A percentile compares a stretch with the other conserved stretches of the same genome.
These are phyloP conservation scores for Yueomyces sinensis DNA, from an alignment of 805 yeast species.

Conservation along the genomic window DNA sequence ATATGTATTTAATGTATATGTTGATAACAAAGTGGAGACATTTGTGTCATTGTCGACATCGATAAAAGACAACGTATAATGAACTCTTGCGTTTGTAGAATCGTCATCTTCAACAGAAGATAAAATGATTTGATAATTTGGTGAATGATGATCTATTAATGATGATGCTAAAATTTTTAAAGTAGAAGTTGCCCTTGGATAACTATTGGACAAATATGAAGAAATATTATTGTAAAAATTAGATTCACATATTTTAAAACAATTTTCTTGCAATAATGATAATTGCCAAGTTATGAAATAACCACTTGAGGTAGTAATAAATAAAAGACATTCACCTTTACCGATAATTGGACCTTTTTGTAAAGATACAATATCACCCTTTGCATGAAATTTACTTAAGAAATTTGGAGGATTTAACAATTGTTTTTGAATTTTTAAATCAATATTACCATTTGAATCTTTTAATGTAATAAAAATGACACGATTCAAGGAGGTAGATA, in stretches of 20 bases:
- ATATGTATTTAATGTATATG: slow-evolving; percentile 49
- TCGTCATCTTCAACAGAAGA: slow-evolving; percentile 29
- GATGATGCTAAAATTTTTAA: slow-evolving; percentile 51
- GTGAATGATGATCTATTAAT: slow-evolving; percentile 28
- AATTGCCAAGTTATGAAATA: slow-evolving; percentile 36
- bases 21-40: slow-evolving; percentile 44
- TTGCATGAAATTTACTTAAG: slow-evolving; percentile 14
- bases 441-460: slow-evolving; percentile 56
- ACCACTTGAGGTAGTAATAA: slow-evolving; percentile 31
- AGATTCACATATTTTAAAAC: slow-evolving; percentile 26
- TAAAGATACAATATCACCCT: slow-evolving; percentile 41
- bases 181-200: slow-evolving; percentile 39
- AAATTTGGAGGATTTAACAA: slow-evolving; percentile 24
- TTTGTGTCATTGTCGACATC: slow-evolving; percentile 32
- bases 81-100: slow-evolving; percentile 13
- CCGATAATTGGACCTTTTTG: slow-evolving; percentile 39
- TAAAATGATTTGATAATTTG: slow-evolving; percentile 35
- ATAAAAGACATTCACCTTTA: slow-evolving; percentile 34
- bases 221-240: slow-evolving; percentile 26
- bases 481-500: slow-evolving; percentile 60
- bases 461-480: slow-evolving; percentile 48
- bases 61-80: slow-evolving; percentile 38
- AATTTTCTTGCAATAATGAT: slow-evolving; percentile 29
- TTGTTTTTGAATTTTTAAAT: slow-evolving; percentile 15
- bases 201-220: slow-evolving; percentile 31